Conservation (phyloP, 2,329 filamentous ascomycete genomes). For the Lecanicillium sp. region DNA sequence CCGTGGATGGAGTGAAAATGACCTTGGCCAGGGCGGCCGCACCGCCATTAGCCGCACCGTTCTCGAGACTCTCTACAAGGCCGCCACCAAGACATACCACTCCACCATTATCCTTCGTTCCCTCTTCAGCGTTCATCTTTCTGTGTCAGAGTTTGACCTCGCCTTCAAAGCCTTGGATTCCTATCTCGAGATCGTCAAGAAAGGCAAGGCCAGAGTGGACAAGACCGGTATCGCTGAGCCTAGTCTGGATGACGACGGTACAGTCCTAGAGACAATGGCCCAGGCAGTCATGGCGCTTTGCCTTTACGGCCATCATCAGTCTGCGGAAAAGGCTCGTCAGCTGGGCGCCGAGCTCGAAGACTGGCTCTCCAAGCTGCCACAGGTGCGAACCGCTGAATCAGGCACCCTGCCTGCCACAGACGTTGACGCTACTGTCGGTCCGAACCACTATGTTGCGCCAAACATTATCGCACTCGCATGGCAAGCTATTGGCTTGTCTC, state of each 20-base stretch:
- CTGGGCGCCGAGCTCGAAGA: conserved; percentile 65
- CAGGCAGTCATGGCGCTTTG: conserved; percentile 76
- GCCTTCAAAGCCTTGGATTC: conserved; percentile 87
- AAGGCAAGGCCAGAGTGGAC: conserved; percentile 74
- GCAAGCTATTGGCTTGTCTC: conserved; percentile 76
- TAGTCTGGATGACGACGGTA: conserved; percentile 71
- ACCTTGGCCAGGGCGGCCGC: conserved; percentile 75
- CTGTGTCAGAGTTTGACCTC: conserved; percentile 84
- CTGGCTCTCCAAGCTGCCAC: conserved; percentile 58
- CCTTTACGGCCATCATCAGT: conserved; percentile 66
- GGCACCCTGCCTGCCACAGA: conserved; percentile 18
- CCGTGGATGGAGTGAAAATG: conserved; percentile 69
- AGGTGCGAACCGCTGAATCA: conserved; percentile 19
- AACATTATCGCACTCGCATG: conserved; percentile 63
- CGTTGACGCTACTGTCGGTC: conserved; percentile 20
- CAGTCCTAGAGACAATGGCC: conserved; percentile 68
- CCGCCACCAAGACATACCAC: conserved; percentile 89
- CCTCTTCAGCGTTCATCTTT: conserved; percentile 79
- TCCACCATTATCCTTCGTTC: conserved; percentile 82
- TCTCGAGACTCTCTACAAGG: conserved; percentile 82
- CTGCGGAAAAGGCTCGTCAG: conserved; percentile 70
- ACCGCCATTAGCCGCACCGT: conserved; percentile 66
- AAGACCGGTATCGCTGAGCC: conserved; percentile 67
- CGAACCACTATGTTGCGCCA: conserved; percentile 44
- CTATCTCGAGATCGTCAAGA: conserved; percentile 81